These are phyloP conservation scores for Gynostemma pentaphyllum DNA, from an alignment of 306 rosid species.

Conservation along the genomic window DNA sequence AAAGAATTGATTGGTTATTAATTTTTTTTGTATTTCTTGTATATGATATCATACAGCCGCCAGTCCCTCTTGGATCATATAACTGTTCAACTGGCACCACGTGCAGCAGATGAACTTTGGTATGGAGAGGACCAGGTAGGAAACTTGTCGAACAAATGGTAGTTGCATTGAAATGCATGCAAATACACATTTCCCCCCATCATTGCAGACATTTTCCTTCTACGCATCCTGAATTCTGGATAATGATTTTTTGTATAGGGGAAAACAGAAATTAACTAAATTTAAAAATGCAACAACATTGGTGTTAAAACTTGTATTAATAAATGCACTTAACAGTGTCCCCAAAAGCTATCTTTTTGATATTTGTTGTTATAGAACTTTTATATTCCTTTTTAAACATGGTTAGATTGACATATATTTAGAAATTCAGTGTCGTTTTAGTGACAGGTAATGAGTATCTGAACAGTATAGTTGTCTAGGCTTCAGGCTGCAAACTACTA, in stretches of 20 bases:
- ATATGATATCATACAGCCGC: constrained; percentile 48
- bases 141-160: constrained; percentile 6
- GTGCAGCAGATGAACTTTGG: constrained; percentile 97
- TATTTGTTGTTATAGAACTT: not conserved
- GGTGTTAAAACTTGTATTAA: not conserved
- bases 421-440: not conserved
- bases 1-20: not conserved
- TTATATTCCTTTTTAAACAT: not conserved
- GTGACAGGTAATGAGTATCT: not conserved
- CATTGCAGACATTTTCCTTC: not conserved
- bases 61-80: constrained; percentile 88
- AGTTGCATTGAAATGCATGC: constrained; percentile 2
- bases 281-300: not conserved
- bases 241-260: not conserved
- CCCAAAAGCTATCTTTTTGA: not conserved
- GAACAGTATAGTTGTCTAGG: no score
- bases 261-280: not conserved
- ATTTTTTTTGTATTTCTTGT: constrained; percentile 6
- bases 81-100: constrained; percentile 92
- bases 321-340: not conserved
- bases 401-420: not conserved
- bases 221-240: not conserved
- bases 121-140: constrained; percentile 66
- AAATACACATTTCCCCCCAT: not conserved
- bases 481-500: no score